A percentile compares a stretch with the other conserved stretches of the same genome.
These are phyloP conservation scores for Plantago elongata DNA, from an alignment of 257 asterid genomes.

Conservation along the genomic window DNA sequence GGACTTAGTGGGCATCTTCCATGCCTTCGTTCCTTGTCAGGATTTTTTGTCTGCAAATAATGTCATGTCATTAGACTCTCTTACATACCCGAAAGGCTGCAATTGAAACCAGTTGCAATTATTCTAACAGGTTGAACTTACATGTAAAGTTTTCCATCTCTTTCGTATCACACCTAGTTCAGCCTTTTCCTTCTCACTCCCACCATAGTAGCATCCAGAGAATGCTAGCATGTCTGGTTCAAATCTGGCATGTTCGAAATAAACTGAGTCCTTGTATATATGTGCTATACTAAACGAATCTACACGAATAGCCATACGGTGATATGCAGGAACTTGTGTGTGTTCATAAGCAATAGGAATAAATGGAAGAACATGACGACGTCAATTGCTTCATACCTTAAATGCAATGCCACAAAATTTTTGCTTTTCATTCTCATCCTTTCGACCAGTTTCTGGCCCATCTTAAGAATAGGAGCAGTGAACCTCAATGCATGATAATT, in stretches of 20 bases:
- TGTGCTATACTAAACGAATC: background rate
- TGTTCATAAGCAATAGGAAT: too few species aligned
- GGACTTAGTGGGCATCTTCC: conserved; percentile 77
- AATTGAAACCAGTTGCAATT: background rate
- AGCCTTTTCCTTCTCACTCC: conserved; percentile 52
- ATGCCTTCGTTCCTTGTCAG: conserved; percentile 59
- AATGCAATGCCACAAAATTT: conserved; percentile 60
- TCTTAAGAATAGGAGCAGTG: conserved; percentile 52
- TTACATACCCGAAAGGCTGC: background rate
- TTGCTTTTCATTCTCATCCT: conserved; percentile 60
- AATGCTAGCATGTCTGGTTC: conserved; percentile 88
- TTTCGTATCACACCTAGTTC: conserved; percentile 51
- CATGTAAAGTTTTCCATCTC: conserved; percentile 69
- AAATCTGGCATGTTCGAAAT: conserved; percentile 35
- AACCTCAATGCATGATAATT: conserved; percentile 71
- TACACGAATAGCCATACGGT: background rate
- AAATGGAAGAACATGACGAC: background rate
- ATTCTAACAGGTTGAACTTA: conserved; percentile 24
- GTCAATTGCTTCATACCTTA: conserved; percentile 38
- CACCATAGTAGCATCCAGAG: conserved; percentile 76
- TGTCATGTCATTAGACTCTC: background rate
- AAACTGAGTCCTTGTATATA: too few species aligned
- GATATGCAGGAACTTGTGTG: background rate
- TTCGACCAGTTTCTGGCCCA: conserved; percentile 54
- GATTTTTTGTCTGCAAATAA: conserved; percentile 41